Percentiles rank a stretch among this genome's conserved stretches.
phyloP scores from a whole-genome alignment of 495 filamentous ascomycete genomes.

The Neurospora hispaniola region DNA sequence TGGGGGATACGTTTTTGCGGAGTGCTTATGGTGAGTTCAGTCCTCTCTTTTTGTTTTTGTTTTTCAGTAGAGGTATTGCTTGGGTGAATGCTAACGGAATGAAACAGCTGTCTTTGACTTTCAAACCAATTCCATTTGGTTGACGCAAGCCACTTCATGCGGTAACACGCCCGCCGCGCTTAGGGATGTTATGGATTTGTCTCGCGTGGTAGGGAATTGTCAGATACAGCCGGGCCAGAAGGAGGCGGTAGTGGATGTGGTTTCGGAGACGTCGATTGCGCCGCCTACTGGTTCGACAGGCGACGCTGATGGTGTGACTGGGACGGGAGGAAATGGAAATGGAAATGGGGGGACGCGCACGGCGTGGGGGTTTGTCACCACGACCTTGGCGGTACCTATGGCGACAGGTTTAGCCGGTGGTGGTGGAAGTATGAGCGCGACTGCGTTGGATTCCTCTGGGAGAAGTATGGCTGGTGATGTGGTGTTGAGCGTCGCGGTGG shows the following conservation, averaged over 20 bases:
- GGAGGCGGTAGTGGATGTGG: background rate
- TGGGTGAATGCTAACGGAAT: background rate
- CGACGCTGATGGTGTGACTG: background rate
- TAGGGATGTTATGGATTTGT: slow-evolving; percentile 12
- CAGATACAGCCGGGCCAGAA: background rate
- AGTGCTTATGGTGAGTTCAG: slow-evolving; percentile 58
- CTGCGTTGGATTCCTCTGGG: background rate
- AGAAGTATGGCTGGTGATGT: background rate
- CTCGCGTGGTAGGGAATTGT: slow-evolving; percentile 13
- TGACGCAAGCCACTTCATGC: slow-evolving; percentile 37
- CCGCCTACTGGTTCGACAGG: background rate
- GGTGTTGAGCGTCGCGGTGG: background rate
- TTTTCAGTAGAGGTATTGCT: background rate
- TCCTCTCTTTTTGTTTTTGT: slow-evolving; percentile 1
- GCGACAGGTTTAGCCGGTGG: background rate
- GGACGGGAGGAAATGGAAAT: background rate
- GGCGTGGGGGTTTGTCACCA: background rate
- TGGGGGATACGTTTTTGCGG: slow-evolving; percentile 91
- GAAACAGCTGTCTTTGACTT: slow-evolving; percentile 37
- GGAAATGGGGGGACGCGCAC: background rate
- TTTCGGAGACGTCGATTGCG: background rate
- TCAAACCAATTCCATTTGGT: slow-evolving; percentile 31
- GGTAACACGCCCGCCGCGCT: slow-evolving; percentile 28
- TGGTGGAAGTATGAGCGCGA: background rate
- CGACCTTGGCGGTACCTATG: background rate